Percentiles rank a stretch among this genome's conserved stretches.
phyloP scores from a whole-genome alignment of 78 protist genomes.

The Dictyostelium purpureum region DNA sequence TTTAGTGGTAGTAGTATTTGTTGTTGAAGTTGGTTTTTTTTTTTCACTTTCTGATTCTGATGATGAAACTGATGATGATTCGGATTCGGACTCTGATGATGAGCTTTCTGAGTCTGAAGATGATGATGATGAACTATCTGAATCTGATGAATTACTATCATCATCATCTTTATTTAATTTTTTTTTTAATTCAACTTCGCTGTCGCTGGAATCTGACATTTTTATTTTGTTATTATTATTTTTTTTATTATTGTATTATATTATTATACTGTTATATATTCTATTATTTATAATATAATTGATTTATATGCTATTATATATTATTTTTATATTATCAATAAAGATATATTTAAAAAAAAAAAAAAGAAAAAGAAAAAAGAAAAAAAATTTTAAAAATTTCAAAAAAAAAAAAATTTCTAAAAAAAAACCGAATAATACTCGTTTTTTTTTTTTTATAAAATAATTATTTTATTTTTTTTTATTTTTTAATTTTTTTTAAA shows the following conservation, averaged over 20 bases:
- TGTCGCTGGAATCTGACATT: constrained; percentile 29
- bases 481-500: not conserved
- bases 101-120: not conserved
- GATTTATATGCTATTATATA: too few relatives aligned
- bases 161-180: too few relatives aligned
- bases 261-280: too few relatives aligned
- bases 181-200: too few relatives aligned
- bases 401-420: not conserved
- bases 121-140: too few relatives aligned
- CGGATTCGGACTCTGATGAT: not conserved
- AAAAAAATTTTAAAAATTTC: not conserved
- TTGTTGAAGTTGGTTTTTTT: not conserved
- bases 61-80: not conserved
- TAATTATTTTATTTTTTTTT: not conserved
- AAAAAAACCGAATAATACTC: not conserved
- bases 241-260: not conserved
- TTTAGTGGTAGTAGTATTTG: not conserved
- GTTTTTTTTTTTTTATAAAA: not conserved
- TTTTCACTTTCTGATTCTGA: not conserved
- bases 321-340: not conserved
- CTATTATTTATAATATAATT: too few relatives aligned
- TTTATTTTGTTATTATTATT: not conserved
- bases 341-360: not conserved
- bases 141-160: too few relatives aligned
- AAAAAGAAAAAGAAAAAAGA: not conserved